phyloP scores from a whole-genome alignment of 495 filamentous ascomycete species.

The Staphylotrichum longicolle region DNA sequence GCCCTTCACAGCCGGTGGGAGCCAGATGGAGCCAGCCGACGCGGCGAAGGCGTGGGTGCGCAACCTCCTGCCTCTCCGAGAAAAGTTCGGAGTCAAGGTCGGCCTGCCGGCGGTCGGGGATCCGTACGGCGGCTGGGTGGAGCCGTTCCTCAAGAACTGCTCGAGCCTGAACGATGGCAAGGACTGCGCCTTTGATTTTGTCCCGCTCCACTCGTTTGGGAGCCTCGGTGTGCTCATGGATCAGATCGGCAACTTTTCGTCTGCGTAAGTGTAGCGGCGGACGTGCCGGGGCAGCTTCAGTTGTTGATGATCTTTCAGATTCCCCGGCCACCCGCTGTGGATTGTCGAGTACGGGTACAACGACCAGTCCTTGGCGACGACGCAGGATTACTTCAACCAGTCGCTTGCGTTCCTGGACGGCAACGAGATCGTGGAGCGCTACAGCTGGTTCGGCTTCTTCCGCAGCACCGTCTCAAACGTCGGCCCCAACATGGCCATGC shows the following conservation, averaged over 20 bases:
- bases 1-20: slow-evolving; percentile 48
- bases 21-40: slow-evolving; percentile 42
- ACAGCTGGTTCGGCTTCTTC: slow-evolving; percentile 66
- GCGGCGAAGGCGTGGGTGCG: slow-evolving; percentile 58
- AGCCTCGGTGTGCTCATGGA: slow-evolving; percentile 55
- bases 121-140: slow-evolving; percentile 54
- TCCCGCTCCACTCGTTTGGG: slow-evolving; percentile 66
- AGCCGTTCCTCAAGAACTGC: slow-evolving; percentile 52
- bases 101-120: slow-evolving; percentile 50
- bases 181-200: slow-evolving; percentile 58
- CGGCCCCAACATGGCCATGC: slow-evolving; percentile 55
- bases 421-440: slow-evolving; percentile 48
- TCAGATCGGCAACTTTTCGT: slow-evolving; percentile 31
- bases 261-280: slow-evolving; percentile 21
- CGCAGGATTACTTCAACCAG: slow-evolving; percentile 57
- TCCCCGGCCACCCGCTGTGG: slow-evolving; percentile 54
- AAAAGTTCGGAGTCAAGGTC: slow-evolving; percentile 48
- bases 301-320: slow-evolving; percentile 24
- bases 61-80: slow-evolving; percentile 56
- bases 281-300: background rate
- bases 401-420: slow-evolving; percentile 53
- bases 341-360: slow-evolving; percentile 56
- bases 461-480: slow-evolving; percentile 56
- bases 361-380: slow-evolving; percentile 42
- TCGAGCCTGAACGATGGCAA: slow-evolving; percentile 21